phyloP scores from a whole-genome alignment of 352 stramenopile genomes.

The Globisporangium cederbergense region DNA sequence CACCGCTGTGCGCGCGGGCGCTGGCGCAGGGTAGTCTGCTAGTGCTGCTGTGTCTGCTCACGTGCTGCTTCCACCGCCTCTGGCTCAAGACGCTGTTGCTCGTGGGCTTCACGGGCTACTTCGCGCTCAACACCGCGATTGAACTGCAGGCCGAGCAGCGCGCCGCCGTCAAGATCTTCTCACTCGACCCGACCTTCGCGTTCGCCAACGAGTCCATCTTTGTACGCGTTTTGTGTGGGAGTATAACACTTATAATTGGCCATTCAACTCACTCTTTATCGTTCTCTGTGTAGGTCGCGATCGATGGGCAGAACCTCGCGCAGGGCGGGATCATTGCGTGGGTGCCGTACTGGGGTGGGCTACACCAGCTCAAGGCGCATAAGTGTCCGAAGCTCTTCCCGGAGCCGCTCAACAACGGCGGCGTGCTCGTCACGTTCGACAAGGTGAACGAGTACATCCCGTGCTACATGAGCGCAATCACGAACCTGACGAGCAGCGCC shows the following conservation, averaged over 20 bases:
- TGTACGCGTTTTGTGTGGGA: constrained; percentile 33
- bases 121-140: constrained; percentile 29
- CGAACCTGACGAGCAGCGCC: background rate
- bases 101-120: constrained; percentile 19
- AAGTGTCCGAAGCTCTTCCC: constrained; percentile 49
- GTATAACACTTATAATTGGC: background rate
- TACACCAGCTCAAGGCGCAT: constrained; percentile 41
- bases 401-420: constrained; percentile 59
- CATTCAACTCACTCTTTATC: background rate
- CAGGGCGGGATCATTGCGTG: constrained; percentile 64
- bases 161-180: constrained; percentile 55
- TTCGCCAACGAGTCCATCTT: constrained; percentile 84
- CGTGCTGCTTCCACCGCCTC: constrained; percentile 45
- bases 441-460: constrained; percentile 76
- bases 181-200: constrained; percentile 70
- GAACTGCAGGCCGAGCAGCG: constrained; percentile 50
- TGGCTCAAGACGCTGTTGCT: constrained; percentile 65
- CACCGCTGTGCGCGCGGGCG: constrained; percentile 16
- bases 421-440: constrained; percentile 64
- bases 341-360: constrained; percentile 67
- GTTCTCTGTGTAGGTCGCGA: constrained; percentile 41
- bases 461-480: constrained; percentile 45
- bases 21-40: constrained; percentile 19
- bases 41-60: constrained; percentile 23
- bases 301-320: constrained; percentile 81